Conservation (phyloP, 140 eudicot genomes). For the Ambrosia hybrid region DNA sequence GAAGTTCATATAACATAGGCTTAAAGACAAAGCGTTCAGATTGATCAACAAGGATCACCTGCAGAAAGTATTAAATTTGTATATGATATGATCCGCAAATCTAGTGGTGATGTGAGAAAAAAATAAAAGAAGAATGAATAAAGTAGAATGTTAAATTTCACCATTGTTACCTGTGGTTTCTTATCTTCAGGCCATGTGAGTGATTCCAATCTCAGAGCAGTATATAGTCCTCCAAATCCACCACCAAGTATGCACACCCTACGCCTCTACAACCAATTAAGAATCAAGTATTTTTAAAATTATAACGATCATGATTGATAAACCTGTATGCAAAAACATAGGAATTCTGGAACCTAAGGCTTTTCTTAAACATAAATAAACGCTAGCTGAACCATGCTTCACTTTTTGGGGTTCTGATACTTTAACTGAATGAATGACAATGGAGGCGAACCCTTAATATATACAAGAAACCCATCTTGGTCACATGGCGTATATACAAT, state of each 20-base stretch:
- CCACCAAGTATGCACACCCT: too few species aligned
- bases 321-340: background rate
- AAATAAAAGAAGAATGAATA: too few species aligned
- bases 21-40: slow-evolving; percentile 93
- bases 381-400: too few species aligned
- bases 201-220: slow-evolving; percentile 92
- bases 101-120: too few species aligned
- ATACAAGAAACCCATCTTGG: background rate
- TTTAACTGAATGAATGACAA: too few species aligned
- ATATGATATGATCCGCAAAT: too few species aligned
- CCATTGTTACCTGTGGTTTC: slow-evolving; percentile 74
- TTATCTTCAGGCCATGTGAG: slow-evolving; percentile 97
- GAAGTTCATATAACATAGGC: slow-evolving; percentile 95
- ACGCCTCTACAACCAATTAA: too few species aligned
- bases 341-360: background rate
- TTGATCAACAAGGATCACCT: slow-evolving; percentile 33
- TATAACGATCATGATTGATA: too few species aligned
- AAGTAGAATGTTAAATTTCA: background rate
- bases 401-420: too few species aligned
- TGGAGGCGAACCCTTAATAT: too few species aligned
- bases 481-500: too few species aligned
- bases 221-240: slow-evolving; percentile 91
- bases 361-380: background rate
- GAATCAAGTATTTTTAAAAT: too few species aligned
- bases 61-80: slow-evolving; percentile 15